A percentile compares a stretch with the other conserved stretches of the same genome.
phyloP scores from a whole-genome alignment of 1,284 basidiomycete genomes.

The Microbotryum intermedium region DNA sequence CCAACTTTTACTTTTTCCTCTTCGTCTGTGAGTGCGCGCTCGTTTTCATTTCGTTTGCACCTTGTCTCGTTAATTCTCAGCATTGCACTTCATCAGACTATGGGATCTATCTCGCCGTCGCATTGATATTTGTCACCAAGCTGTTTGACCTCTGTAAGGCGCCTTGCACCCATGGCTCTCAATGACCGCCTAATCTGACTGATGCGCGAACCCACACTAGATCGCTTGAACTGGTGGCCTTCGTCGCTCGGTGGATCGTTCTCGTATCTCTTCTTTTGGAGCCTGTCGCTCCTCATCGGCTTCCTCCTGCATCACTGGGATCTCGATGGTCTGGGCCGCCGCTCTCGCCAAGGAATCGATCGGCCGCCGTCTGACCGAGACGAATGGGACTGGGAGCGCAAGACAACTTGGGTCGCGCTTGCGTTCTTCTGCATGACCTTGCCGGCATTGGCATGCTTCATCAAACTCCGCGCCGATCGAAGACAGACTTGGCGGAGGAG shows the following conservation, averaged over 20 bases:
- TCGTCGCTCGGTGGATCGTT: conserved; percentile 44
- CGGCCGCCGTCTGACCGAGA: conserved; percentile 25
- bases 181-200: neutral
- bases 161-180: conserved; percentile 37
- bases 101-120: conserved; percentile 43
- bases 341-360: conserved; percentile 2
- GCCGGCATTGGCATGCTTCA: conserved; percentile 44
- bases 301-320: conserved; percentile 44
- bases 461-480: conserved; percentile 32
- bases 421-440: conserved; percentile 50
- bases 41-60: neutral
- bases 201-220: neutral
- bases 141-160: conserved; percentile 46
- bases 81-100: conserved; percentile 30
- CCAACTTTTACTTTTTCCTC: conserved; percentile 47
- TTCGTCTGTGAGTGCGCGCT: conserved; percentile 36
- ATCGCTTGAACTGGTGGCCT: conserved; percentile 43
- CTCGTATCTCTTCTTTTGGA: conserved; percentile 48
- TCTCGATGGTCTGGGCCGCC: conserved; percentile 36
- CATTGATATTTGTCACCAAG: conserved; percentile 49
- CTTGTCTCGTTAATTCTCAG: neutral
- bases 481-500: conserved; percentile 37
- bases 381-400: conserved; percentile 48
- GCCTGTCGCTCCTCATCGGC: conserved; percentile 42
- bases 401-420: conserved; percentile 50